Conservation (phyloP, 805 yeast species). For the Schwanniomyces vanrijiae region DNA sequence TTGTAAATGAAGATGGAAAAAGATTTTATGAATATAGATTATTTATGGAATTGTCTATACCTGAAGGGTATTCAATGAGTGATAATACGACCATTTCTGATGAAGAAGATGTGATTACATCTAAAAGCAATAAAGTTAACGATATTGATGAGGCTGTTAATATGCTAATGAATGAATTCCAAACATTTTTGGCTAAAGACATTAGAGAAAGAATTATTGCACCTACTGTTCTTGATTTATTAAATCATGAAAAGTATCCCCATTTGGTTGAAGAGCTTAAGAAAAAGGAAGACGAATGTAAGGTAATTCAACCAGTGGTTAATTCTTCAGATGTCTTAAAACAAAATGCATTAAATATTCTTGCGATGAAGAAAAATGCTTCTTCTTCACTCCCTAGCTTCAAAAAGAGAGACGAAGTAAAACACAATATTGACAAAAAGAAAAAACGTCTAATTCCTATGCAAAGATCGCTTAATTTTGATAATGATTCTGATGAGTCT, state of each 20-base stretch:
- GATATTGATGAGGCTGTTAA: constrained; percentile 60
- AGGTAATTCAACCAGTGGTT: constrained; percentile 12
- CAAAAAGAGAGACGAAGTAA: constrained; percentile 26
- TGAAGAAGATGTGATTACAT: constrained; percentile 9
- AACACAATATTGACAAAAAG: constrained; percentile 15
- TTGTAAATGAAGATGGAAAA: constrained; percentile 58
- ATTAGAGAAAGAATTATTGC: constrained; percentile 72
- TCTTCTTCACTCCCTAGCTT: constrained; percentile 31
- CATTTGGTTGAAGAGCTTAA: constrained; percentile 38
- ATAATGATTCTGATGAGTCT: constrained; percentile 33
- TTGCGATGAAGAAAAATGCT: constrained; percentile 20
- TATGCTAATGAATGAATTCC: constrained; percentile 62
- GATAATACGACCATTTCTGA: neutral
- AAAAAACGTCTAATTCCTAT: constrained; percentile 46
- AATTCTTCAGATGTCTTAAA: constrained; percentile 9
- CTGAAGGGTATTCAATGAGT: constrained; percentile 33
- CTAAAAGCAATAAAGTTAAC: constrained; percentile 19
- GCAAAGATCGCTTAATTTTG: constrained; percentile 54
- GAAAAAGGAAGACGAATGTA: constrained; percentile 23
- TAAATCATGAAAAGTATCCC: constrained; percentile 62
- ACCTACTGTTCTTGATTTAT: constrained; percentile 60
- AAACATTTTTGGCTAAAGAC: constrained; percentile 63
- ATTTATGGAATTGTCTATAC: constrained; percentile 59
- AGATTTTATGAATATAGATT: constrained; percentile 47
- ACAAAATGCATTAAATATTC: constrained; percentile 25